These are phyloP conservation scores for Trichoderma sp. DNA, from an alignment of 2,329 filamentous ascomycete species.

Conservation along the genomic window DNA sequence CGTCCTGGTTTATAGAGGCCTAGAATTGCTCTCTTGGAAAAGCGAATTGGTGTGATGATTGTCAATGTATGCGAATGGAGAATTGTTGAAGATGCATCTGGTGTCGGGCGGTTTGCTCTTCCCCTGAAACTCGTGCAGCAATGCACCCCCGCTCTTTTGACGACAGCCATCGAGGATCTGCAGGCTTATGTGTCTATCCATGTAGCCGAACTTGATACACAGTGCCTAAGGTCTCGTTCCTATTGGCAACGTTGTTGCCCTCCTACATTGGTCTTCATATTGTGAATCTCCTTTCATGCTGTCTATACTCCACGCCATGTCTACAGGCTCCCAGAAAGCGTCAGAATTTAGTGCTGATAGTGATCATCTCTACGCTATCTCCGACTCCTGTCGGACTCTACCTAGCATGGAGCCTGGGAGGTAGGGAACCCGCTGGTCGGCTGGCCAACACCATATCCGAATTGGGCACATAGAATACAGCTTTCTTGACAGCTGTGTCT, in stretches of 20 bases:
- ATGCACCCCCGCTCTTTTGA: no score
- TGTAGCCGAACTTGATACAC: not conserved
- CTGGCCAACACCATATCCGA: not conserved
- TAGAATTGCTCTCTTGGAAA: not conserved
- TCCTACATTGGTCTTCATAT: not conserved
- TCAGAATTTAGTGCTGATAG: not conserved
- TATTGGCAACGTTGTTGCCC: not conserved
- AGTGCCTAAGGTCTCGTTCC: not conserved
- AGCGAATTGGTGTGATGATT: not conserved
- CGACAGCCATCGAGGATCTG: not conserved
- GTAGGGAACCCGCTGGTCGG: not conserved
- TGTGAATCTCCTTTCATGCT: not conserved
- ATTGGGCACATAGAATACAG: not conserved
- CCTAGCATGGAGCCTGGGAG: not conserved
- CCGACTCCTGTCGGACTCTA: not conserved
- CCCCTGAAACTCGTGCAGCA: no score
- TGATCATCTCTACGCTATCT: not conserved
- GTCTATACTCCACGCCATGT: not conserved
- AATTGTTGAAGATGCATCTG: not conserved
- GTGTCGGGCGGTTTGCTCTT: not conserved
- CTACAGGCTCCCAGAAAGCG: not conserved
- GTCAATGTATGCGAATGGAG: not conserved
- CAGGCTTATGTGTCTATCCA: not conserved
- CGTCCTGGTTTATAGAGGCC: no score
- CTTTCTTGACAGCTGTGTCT: not conserved